Evolutionary conservation across 129 eudicot genomes (phyloP), one percentile per base, ranked within the genome.

Genomic region (Artemisia annua): DNA sequence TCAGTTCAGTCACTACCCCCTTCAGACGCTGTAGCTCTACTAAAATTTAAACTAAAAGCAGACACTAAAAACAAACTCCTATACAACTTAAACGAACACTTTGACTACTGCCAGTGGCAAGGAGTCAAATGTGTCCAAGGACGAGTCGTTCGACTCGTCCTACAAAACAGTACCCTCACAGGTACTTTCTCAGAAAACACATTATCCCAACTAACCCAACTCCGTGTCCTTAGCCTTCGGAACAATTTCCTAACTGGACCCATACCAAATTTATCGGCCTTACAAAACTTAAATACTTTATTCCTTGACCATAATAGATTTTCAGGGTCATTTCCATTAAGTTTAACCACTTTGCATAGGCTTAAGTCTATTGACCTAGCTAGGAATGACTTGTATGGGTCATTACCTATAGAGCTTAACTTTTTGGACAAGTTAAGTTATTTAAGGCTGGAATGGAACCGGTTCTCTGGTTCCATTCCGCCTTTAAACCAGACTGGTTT

Each of bases 81-180:
- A 82, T 92, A 89, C 88, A 74, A 83, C 14, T 86, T 87, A 54
- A 84, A 82, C 85, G 85, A 87, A 50, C 88, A 83, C 35, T 89
- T 85, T 72, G 97, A 91, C 78, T 83, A 85, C 81, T 92, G 98
- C 63, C 86, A 78, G 13, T 92, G 98, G 98, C 95, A 68, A 66
- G 98, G 98, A 0, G 96, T 84, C 11, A 89, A 92, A 16, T 92
- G 96, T 53, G 89, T 70, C 1, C 92, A 88, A 65, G 86, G 88
- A 66, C 88, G 95, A 2, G 88, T 92, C 5, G 92, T 92, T 7
- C 95, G 95, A 13, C 76, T 79, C 78, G 83, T 61, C 14, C 78
- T 92, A 10, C 87, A 76, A 8, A 58, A 80, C 54, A 71, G 55
- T 43, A 78, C 73, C 72, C 80, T 92, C 11, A 81, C 84, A 0